Percentiles rank a stretch among this genome's conserved stretches.
Conservation (phyloP, 2,329 filamentous ascomycete genomes). For the Xylariaceae sp. region DNA sequence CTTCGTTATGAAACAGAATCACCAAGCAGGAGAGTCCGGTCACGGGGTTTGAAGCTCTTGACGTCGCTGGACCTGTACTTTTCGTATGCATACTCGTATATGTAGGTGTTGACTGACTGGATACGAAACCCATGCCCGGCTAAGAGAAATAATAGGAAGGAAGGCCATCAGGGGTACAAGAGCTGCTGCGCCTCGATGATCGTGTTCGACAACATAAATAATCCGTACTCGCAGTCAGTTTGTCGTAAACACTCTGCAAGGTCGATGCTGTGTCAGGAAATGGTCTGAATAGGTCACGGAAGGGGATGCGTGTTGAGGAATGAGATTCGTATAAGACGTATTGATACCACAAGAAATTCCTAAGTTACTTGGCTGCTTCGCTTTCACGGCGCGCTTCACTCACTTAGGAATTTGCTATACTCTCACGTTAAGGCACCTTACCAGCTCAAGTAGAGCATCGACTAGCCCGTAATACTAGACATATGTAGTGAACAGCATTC, state of each 20-base stretch:
- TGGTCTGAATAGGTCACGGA: slow-evolving; percentile 4
- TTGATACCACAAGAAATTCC: slow-evolving; percentile 13
- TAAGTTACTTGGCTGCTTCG: background rate
- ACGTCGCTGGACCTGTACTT: background rate
- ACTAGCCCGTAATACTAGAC: background rate
- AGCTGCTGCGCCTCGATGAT: slow-evolving; percentile 1
- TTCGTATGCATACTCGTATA: background rate
- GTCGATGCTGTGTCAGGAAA: slow-evolving; percentile 3
- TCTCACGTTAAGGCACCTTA: background rate
- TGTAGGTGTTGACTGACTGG: background rate
- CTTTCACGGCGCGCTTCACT: background rate
- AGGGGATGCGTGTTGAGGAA: slow-evolving; percentile 4
- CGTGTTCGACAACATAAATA: slow-evolving; percentile 12
- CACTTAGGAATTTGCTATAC: background rate
- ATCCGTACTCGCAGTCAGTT: background rate
- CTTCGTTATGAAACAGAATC: background rate
- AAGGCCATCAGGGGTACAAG: background rate
- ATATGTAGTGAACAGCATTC: background rate
- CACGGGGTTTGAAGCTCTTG: background rate
- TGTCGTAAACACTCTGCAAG: background rate
- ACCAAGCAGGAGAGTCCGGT: background rate
- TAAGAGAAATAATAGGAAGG: background rate
- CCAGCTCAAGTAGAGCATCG: background rate
- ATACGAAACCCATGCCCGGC: background rate
- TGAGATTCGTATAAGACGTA: slow-evolving; percentile 6